Percentiles rank a stretch among this genome's conserved stretches.
These are phyloP conservation scores for Rhodocollybia butyracea DNA, from an alignment of 768 basidiomycete species.

Conservation along the genomic window DNA sequence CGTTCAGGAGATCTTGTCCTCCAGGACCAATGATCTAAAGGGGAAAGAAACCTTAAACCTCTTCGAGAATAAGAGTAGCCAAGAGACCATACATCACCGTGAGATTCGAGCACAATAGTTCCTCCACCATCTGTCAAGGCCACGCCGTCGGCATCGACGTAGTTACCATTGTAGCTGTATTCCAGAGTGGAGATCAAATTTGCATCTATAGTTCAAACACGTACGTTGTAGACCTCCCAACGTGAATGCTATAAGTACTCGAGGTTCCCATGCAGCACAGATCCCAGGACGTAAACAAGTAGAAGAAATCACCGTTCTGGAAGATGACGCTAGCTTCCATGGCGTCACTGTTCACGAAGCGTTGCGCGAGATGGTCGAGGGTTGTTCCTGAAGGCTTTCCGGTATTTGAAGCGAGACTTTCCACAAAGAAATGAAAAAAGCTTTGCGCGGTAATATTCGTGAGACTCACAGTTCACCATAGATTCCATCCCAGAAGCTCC, in stretches of 20 bases:
- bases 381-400: conserved; percentile 36
- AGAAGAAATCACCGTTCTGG: conserved; percentile 44
- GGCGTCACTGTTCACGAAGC: conserved; percentile 30
- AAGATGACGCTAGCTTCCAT: conserved; percentile 49
- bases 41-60: background rate
- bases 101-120: conserved; percentile 43
- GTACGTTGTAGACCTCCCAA: conserved; percentile 45
- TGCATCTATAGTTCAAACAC: conserved; percentile 9
- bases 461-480: conserved; percentile 30
- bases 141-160: conserved; percentile 44
- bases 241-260: conserved; percentile 60
- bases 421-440: background rate
- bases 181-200: conserved; percentile 24
- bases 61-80: background rate
- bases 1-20: conserved; percentile 47
- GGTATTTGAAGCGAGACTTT: conserved; percentile 36
- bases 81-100: conserved; percentile 28
- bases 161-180: conserved; percentile 28
- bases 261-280: conserved; percentile 47
- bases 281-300: conserved; percentile 57
- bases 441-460: no score
- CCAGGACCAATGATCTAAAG: conserved; percentile 51
- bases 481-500: conserved; percentile 58
- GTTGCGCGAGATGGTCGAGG: conserved; percentile 40
- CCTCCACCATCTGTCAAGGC: conserved; percentile 47